phyloP scores from a whole-genome alignment of 2,329 filamentous ascomycete genomes.

The Botrytis cinerea region DNA sequence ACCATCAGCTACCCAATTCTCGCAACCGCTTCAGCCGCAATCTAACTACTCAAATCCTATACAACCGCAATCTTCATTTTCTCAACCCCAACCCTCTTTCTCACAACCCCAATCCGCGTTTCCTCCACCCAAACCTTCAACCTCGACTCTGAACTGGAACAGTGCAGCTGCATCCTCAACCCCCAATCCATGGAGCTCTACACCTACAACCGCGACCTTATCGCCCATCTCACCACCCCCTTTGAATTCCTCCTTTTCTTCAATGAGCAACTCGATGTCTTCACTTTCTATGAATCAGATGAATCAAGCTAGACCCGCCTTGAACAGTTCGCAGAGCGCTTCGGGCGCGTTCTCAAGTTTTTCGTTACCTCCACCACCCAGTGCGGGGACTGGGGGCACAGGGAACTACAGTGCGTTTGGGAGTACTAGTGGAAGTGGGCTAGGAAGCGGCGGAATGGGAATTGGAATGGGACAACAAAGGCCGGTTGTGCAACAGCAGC shows the following conservation, averaged over 20 bases:
- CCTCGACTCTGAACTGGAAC: slow-evolving; percentile 52
- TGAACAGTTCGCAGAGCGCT: slow-evolving; percentile 48
- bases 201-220: slow-evolving; percentile 38
- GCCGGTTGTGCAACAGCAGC: slow-evolving; percentile 27
- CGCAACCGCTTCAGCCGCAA: slow-evolving; percentile 50
- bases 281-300: slow-evolving; percentile 51
- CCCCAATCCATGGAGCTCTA: slow-evolving; percentile 51
- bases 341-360: slow-evolving; percentile 42
- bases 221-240: slow-evolving; percentile 10
- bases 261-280: slow-evolving; percentile 49
- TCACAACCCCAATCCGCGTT: slow-evolving; percentile 23
- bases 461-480: slow-evolving; percentile 27
- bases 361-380: slow-evolving; percentile 39
- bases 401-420: slow-evolving; percentile 33
- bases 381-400: slow-evolving; percentile 18
- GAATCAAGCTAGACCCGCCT: slow-evolving; percentile 42
- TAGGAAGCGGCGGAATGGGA: slow-evolving; percentile 22
- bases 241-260: slow-evolving; percentile 31
- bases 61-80: slow-evolving; percentile 20
- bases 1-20: slow-evolving; percentile 63
- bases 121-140: slow-evolving; percentile 29
- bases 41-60: slow-evolving; percentile 14
- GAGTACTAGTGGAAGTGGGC: slow-evolving; percentile 30
- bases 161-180: slow-evolving; percentile 44
- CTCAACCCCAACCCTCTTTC: slow-evolving; percentile 42